A percentile compares a stretch with the other conserved stretches of the same genome.
phyloP scores from a whole-genome alignment of 225 moss, liverwort and hornwort genomes.

The Thuidium tamariscinum region DNA sequence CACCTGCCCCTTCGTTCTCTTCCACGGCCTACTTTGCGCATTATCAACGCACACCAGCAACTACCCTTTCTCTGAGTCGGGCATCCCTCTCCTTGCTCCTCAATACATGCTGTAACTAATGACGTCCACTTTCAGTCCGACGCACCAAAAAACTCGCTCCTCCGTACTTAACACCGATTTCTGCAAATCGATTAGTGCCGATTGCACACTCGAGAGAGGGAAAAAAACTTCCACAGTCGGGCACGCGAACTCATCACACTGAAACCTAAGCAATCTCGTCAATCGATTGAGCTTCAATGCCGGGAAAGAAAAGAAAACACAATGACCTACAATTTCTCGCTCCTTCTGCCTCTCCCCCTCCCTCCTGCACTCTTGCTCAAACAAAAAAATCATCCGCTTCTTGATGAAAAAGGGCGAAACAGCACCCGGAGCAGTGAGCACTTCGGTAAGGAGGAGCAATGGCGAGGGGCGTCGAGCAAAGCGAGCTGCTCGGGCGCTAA shows the following conservation, averaged over 20 bases:
- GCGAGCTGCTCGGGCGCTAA: neutral
- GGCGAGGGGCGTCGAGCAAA: neutral
- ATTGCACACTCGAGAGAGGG: neutral
- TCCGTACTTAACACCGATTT: neutral
- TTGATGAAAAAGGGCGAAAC: neutral
- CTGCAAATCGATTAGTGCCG: neutral
- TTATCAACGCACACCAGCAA: neutral
- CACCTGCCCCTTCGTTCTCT: neutral
- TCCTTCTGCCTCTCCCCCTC: neutral
- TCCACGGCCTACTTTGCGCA: neutral
- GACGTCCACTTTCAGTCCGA: neutral
- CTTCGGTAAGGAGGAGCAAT: neutral
- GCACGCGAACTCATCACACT: neutral
- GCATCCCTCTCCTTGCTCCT: conserved; percentile 9
- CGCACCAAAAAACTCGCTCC: neutral
- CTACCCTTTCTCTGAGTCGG: conserved; percentile 12
- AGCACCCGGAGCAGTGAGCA: neutral
- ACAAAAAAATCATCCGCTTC: neutral
- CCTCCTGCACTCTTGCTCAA: neutral
- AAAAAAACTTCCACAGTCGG: neutral
- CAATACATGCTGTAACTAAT: neutral
- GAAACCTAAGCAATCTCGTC: neutral
- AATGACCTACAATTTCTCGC: neutral
- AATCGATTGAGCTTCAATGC: neutral
- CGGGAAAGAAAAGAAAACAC: neutral